phyloP scores from a whole-genome alignment of 2,329 filamentous ascomycete genomes.

The Fusarium hostae region DNA sequence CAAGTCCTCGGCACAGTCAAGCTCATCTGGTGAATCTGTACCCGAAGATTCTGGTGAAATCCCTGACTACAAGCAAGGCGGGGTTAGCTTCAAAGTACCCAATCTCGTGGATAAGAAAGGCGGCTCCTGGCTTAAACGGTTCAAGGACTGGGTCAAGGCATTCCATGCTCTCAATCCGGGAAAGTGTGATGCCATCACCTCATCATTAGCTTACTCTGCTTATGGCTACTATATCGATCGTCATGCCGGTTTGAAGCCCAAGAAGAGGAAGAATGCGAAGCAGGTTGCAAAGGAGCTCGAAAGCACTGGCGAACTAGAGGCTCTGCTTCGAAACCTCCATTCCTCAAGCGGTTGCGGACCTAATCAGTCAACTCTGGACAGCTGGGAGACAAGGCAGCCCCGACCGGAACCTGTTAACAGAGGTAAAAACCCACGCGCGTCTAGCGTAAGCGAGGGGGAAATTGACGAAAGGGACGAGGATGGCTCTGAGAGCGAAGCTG shows the following conservation, averaged over 20 bases:
- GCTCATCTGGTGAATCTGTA: conserved; percentile 14
- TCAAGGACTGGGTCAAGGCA: conserved; percentile 50
- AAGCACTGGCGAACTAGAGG: conserved; percentile 40
- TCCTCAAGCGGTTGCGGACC: not conserved
- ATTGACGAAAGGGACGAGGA: conserved; percentile 16
- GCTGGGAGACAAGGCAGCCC: conserved; percentile 11
- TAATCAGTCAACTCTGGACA: conserved; percentile 13
- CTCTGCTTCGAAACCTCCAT: conserved; percentile 35
- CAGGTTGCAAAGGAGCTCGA: conserved; percentile 44
- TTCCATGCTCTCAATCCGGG: conserved; percentile 46
- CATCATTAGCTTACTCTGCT: conserved; percentile 39
- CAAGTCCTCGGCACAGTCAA: conserved; percentile 1
- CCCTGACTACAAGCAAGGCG: conserved; percentile 35
- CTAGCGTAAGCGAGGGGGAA: conserved; percentile 37
- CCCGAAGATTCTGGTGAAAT: conserved; percentile 31
- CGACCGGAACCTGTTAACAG: conserved; percentile 11
- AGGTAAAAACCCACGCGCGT: conserved; percentile 33
- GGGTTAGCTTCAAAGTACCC: conserved; percentile 44
- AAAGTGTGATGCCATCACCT: conserved; percentile 38
- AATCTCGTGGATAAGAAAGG: conserved; percentile 42
- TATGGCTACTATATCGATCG: conserved; percentile 49
- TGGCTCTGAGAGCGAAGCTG: conserved; percentile 43
- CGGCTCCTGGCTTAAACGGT: conserved; percentile 50
- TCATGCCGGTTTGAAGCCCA: conserved; percentile 47
- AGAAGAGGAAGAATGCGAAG: conserved; percentile 48